Evolutionary conservation across 1,284 basidiomycete species (phyloP), one percentile per base, ranked within the genome.

Genomic region (Irpex sp.): DNA sequence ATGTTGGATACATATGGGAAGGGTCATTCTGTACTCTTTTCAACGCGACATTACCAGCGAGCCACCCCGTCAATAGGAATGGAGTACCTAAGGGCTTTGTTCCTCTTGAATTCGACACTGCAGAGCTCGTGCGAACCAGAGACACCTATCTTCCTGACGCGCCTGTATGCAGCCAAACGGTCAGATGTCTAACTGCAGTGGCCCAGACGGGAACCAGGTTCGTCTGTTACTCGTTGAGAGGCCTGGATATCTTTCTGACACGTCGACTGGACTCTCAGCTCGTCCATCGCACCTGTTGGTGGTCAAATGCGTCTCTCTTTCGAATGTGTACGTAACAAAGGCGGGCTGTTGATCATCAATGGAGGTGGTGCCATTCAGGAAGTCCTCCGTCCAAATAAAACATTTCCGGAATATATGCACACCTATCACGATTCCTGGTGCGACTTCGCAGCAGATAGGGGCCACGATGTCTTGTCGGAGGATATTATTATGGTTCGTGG

Each of bases 401-500:
- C 21, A 14, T 57, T 57, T n/a, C 56, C 59, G 2, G 21, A 19
- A n/a, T 61, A 57, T 47, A 61, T 61, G n/a, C 16, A 35, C 18
- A 21, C 12, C 14, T 18, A 61, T 21, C 48, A 61, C 56, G 28
- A 39, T 7, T 51, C 55, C 3, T 61, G 59, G 59, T 36, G 51
- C 19, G 59, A 19, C 21, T 61, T 61, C 33, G 55, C 59, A 4
- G 9, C 10, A 4, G 59, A 18, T 14, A 19, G 23, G n/a, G 48
- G 37, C 7, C 55, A 57, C 56, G 61, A 58, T 28, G 12, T 64
- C 10, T 5, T n/a, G 16, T 53, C 28, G 18, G 58, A 61, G 39
- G 56, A 57, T 21, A 49, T 65, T 37, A 59, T 65, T 18, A 52
- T 65, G 33, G 64, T 65, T 5, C 49, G 61, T 6, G 64, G 64